These are phyloP conservation scores for Coemansia sp. DNA, from an alignment of 192 early-diverging fungal species.

Conservation along the genomic window DNA sequence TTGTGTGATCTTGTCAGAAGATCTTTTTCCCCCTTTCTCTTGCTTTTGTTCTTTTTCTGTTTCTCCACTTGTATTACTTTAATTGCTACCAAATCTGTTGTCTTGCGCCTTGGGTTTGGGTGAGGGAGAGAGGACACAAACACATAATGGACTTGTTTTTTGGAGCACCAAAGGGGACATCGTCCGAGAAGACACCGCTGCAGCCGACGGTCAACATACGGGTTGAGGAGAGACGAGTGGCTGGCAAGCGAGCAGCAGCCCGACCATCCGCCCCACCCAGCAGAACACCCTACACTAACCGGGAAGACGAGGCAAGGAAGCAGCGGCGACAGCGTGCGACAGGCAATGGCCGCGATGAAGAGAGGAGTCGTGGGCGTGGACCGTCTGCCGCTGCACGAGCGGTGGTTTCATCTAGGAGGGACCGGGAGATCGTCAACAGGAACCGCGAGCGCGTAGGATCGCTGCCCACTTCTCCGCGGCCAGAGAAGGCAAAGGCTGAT, in stretches of 20 bases:
- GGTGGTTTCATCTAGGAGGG: slow-evolving; percentile 15
- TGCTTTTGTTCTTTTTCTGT: background rate
- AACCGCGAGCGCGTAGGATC: slow-evolving; percentile 51
- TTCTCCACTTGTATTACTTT: slow-evolving; percentile 2
- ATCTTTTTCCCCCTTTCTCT: background rate
- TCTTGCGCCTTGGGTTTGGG: background rate
- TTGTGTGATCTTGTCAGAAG: background rate
- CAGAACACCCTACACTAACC: background rate
- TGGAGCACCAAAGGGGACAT: slow-evolving; percentile 24
- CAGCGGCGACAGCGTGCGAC: background rate
- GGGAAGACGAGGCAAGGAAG: slow-evolving; percentile 5
- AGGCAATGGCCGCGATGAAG: background rate
- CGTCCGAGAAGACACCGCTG: slow-evolving; percentile 21
- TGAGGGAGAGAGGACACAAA: too few species aligned
- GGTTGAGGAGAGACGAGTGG: slow-evolving; percentile 32
- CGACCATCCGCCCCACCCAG: background rate
- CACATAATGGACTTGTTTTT: slow-evolving; percentile 54
- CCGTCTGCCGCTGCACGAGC: background rate
- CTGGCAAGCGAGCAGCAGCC: slow-evolving; percentile 4
- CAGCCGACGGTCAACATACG: slow-evolving; percentile 38
- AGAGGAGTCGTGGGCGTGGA: background rate
- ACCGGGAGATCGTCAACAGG: slow-evolving; percentile 34
- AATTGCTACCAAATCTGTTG: too few species aligned
- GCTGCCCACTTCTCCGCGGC: slow-evolving; percentile 35
- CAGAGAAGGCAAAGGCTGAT: slow-evolving; percentile 2